Percentiles rank a stretch among this genome's conserved stretches.
Conservation (phyloP, 495 filamentous ascomycete genomes). For the Aspergillus cristatus region DNA sequence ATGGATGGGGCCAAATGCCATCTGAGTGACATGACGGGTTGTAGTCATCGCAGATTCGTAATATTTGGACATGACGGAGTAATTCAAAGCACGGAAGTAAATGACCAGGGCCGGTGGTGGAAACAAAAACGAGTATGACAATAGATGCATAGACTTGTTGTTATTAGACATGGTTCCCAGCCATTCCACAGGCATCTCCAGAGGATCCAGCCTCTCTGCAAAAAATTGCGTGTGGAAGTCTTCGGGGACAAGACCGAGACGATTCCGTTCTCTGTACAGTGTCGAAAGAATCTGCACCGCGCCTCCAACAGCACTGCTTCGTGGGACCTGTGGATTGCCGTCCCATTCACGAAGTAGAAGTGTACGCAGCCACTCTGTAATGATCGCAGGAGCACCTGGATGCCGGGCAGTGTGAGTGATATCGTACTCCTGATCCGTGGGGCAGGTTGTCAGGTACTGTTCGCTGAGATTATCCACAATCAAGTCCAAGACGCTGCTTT, state of each 20-base stretch:
- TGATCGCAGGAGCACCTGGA: constrained; percentile 35
- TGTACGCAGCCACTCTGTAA: constrained; percentile 73
- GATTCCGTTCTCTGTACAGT: constrained; percentile 57
- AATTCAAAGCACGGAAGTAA: constrained; percentile 86
- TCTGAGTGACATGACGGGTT: constrained; percentile 50
- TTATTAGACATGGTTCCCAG: constrained; percentile 42
- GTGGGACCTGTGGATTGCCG: constrained; percentile 57
- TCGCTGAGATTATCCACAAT: constrained; percentile 33
- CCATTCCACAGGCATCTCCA: constrained; percentile 71
- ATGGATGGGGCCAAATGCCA: constrained; percentile 38
- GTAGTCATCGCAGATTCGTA: constrained; percentile 61
- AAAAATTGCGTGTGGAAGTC: constrained; percentile 70
- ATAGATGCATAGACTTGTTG: constrained; percentile 60
- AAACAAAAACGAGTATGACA: constrained; percentile 78
- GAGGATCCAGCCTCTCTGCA: constrained; percentile 64
- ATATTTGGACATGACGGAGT: constrained; percentile 66
- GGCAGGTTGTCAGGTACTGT: constrained; percentile 20
- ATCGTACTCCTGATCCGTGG: neutral
- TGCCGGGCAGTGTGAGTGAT: constrained; percentile 28
- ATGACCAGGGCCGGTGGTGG: constrained; percentile 60
- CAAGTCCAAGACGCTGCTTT: constrained; percentile 26
- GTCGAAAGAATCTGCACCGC: constrained; percentile 64
- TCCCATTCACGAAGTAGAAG: constrained; percentile 72
- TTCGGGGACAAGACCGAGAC: constrained; percentile 52
- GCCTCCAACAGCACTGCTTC: constrained; percentile 58